Base-by-base conservation (phyloP, 2,329 filamentous ascomycete species). In the Trichoderma cornu-damae region DNA sequence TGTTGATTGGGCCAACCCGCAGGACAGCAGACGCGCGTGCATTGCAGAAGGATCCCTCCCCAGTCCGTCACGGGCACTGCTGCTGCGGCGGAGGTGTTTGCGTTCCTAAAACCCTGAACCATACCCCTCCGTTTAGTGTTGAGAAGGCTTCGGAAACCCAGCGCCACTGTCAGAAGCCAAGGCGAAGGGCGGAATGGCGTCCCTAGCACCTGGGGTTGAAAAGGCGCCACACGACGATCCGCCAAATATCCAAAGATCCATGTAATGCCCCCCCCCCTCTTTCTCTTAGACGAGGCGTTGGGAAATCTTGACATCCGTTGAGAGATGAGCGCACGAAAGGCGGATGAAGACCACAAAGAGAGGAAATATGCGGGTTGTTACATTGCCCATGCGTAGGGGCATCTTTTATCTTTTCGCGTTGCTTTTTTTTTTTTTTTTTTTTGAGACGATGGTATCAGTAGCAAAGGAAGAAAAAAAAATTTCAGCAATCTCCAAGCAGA, bases 91-190 rank as follows among this genome's bases (percentile, higher is more conserved):
- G 50, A 60, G 59, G 57, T 18, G 51, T 37, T 46, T 47, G 51
- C 51, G 38, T 37, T 32, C 52, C 37, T n/a, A n/a, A 30, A 35
- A 47, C 52, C 52, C 52, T 46, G 42, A 59, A 57, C 60, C n/a
- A 55, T 62, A 46, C 60, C 58, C 56, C 40, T 54, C 49, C 35
- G 32, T 53, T n/a, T 55, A 55, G 52, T 38, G 43, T 51, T 34
- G 44, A 58, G 56, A n/a, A 61, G 61, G 61, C 60, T 60, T 62
- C 61, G 61, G 61, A 61, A 59, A 57, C 51, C 49, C 53, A 52
- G 53, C 60, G 58, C 61, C 61, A 62, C 59, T 42, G 53, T 58
- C 55, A 58, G 59, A 51, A 60, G 59, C 57, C 61, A 62, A 61
- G 57, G 53, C 52, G 32, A 50, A 43, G 20, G 48, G 37, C 52